Conservation (phyloP, 2,329 filamentous ascomycete genomes). For the Gaeumannomyces sp. region DNA sequence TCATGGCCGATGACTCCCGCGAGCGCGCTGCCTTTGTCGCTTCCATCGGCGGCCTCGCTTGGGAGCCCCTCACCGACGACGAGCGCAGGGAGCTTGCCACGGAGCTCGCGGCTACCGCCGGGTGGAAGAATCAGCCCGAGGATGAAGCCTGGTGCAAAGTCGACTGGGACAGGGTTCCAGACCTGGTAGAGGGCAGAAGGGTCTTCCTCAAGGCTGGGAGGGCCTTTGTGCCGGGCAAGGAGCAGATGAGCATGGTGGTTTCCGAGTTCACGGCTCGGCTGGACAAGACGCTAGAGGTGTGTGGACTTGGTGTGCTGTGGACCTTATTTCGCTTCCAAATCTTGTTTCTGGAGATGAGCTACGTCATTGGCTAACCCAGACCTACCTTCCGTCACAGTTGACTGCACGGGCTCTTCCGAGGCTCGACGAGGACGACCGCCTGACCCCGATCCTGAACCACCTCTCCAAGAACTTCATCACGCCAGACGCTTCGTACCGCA, state of each 20-base stretch:
- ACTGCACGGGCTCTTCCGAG: conserved; percentile 87
- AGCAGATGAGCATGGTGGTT: conserved; percentile 84
- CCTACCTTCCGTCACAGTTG: conserved; percentile 41
- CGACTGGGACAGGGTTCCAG: conserved; percentile 88
- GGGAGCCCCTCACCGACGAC: conserved; percentile 73
- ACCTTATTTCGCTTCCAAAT: too few relatives aligned
- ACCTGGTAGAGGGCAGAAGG: conserved; percentile 73
- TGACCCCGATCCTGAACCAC: conserved; percentile 62
- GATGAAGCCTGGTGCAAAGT: conserved; percentile 94
- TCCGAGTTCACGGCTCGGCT: conserved; percentile 77
- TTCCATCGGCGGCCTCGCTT: conserved; percentile 70
- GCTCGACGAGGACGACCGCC: conserved; percentile 91
- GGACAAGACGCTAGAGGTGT: conserved; percentile 76
- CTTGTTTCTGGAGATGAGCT: neutral
- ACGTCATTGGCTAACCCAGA: neutral
- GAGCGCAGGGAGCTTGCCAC: conserved; percentile 63
- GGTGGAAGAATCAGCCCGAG: conserved; percentile 44
- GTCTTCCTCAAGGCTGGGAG: conserved; percentile 76
- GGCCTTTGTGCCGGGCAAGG: conserved; percentile 82
- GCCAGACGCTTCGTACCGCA: conserved; percentile 71
- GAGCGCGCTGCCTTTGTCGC: conserved; percentile 75
- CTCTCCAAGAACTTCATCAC: conserved; percentile 95
- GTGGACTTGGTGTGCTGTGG: conserved; percentile 15
- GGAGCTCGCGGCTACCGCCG: conserved; percentile 48
- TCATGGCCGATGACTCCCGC: conserved; percentile 65